Evolutionary conservation across 176 grass and related monocot species (phyloP).

Genomic region (Elymus sibiricus): DNA sequence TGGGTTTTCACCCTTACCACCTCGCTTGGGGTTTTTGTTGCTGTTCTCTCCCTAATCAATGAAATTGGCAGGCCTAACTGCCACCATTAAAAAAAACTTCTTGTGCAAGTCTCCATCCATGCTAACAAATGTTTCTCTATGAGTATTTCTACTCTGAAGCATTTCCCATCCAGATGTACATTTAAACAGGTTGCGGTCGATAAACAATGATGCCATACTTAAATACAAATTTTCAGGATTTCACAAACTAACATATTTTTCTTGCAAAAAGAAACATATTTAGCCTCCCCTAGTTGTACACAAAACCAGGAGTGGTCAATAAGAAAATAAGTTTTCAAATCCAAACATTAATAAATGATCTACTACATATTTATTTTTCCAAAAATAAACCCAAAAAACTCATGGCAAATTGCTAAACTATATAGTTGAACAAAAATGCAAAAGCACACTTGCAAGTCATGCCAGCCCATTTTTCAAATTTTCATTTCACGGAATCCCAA

Average conservation of each 20-base stretch:
- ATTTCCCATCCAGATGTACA: slow-evolving; percentile 57
- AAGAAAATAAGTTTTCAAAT: slow-evolving; percentile 15
- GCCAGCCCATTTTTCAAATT: slow-evolving; percentile 79
- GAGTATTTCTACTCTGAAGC: slow-evolving; percentile 62
- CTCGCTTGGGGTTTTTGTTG: no score
- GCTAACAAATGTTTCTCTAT: slow-evolving; percentile 39
- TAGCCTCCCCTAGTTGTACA: not conserved
- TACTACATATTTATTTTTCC: no score
- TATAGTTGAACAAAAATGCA: slow-evolving; percentile 17
- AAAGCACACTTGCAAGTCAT: slow-evolving; percentile 58
- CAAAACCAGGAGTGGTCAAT: not conserved
- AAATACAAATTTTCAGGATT: not conserved
- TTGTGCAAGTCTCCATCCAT: slow-evolving; percentile 55
- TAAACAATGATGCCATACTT: slow-evolving; percentile 7
- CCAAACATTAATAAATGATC: not conserved
- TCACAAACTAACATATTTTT: not conserved
- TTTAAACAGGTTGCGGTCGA: slow-evolving; percentile 27
- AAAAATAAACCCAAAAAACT: not conserved
- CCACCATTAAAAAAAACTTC: slow-evolving; percentile 69
- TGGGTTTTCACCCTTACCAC: no score
- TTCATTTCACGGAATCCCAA: slow-evolving; percentile 68
- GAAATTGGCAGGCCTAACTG: no score
- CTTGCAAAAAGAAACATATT: not conserved
- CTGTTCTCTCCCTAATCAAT: no score
- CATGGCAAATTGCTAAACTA: not conserved